These are phyloP conservation scores for Amanita subjunquillea DNA, from an alignment of 768 basidiomycete species.

Conservation along the genomic window DNA sequence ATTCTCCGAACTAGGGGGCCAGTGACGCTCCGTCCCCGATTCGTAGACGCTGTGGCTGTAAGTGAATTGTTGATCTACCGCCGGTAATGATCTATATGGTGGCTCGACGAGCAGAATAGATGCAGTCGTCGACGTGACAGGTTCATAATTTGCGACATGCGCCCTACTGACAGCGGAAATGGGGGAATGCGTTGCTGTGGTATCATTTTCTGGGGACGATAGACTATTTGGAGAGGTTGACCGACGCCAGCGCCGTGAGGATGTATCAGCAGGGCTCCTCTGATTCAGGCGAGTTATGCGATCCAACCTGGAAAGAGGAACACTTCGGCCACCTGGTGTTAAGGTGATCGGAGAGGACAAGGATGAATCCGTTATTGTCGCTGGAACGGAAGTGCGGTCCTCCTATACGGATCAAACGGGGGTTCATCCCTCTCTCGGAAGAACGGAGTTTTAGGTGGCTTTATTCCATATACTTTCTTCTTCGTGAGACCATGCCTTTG, in stretches of 20 bases:
- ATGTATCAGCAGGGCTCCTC: conserved; percentile 21
- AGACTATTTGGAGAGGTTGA: conserved; percentile 18
- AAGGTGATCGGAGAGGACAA: neutral
- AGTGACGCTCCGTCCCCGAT: neutral
- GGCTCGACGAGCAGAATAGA: neutral
- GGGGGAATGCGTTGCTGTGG: conserved; percentile 5
- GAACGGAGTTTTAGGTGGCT: conserved; percentile 40
- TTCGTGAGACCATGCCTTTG: conserved; percentile 61
- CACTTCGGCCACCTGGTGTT: conserved; percentile 19
- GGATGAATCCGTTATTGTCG: conserved; percentile 11
- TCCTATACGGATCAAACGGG: conserved; percentile 14
- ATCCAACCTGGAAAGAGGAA: conserved; percentile 24
- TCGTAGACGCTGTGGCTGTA: neutral
- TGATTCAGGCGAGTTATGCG: conserved; percentile 23
- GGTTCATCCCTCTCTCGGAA: conserved; percentile 32
- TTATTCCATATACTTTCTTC: conserved; percentile 53
- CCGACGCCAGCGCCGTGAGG: conserved; percentile 20
- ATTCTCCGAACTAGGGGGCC: neutral
- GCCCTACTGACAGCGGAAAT: conserved; percentile 6
- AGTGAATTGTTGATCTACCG: neutral
- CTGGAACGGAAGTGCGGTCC: conserved; percentile 16
- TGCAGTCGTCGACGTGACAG: neutral
- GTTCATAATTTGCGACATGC: conserved; percentile 1
- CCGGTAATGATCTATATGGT: neutral
- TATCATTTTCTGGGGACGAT: conserved; percentile 27